These are phyloP conservation scores for Ceratopteris richardii DNA, from an alignment of 75 land plant genomes.

Conservation along the genomic window DNA sequence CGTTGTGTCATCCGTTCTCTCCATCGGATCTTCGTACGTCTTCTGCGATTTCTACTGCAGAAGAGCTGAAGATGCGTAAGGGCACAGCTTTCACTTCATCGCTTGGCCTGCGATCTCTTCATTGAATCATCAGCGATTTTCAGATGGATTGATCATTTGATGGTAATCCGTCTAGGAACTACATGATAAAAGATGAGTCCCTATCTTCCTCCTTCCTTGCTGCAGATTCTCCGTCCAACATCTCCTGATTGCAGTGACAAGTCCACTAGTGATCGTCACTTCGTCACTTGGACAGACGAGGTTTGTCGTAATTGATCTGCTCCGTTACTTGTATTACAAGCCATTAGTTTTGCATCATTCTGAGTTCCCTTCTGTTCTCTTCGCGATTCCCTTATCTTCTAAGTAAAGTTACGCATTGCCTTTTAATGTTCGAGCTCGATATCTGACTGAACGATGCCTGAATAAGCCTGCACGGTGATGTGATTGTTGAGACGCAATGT, in stretches of 20 bases:
- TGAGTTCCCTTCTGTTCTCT: neutral
- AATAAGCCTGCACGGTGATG: neutral
- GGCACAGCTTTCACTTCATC: neutral
- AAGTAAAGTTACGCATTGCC: neutral
- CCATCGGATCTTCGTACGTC: neutral
- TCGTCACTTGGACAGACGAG: conserved; percentile 8
- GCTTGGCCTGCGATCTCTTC: neutral
- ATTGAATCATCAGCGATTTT: no score
- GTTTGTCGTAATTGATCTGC: no score
- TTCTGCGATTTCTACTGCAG: neutral
- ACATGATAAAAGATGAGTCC: conserved; percentile 1
- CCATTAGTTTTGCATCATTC: neutral
- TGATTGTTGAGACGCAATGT: no score
- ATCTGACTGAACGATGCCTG: neutral
- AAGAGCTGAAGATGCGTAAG: no score
- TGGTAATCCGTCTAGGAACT: neutral
- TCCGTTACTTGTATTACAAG: no score
- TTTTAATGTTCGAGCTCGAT: neutral
- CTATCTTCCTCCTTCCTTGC: neutral
- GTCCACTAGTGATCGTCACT: conserved; percentile 7
- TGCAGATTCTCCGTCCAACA: neutral
- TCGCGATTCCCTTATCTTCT: neutral
- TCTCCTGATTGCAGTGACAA: conserved; percentile 5
- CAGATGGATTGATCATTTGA: neutral
- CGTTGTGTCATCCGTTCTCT: neutral